Evolutionary conservation across 441 rosid species (phyloP), one percentile per base, ranked within the genome.

Genomic region (Mallotus japonicus): DNA sequence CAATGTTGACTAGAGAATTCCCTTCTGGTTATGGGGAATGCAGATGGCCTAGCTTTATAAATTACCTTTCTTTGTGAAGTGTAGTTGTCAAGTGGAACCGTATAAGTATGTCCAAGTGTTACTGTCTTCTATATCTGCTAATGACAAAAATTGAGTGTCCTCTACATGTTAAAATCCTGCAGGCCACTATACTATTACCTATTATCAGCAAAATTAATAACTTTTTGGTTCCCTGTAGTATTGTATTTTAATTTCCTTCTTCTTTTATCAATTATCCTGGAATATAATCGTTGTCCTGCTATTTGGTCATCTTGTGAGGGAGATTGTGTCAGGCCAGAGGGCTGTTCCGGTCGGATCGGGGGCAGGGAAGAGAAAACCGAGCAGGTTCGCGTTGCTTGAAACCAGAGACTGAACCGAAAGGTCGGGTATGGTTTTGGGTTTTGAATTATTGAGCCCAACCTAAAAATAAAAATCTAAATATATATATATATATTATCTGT

Each of bases 1-100:
- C 44, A 44, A 84, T 51, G 81, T 87, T 0, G 82, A 79, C 65
- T 73, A 47, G 34, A 56, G 19, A 3, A 54, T 10, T 19, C 2
- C 62, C 34, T 10, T 20, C 12, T 20, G 34, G 37, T 11, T 58
- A 6, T 20, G 62, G 62, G 22, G 15, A 58, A 8, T 10, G 15
- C 15, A 24, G n/a, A 11, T 22, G 32, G 1, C 19, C 56, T 53
- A 16, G 56, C n/a, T 53, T 53, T 53, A 6, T 14, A 14, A 5
- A 16, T 16, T 16, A 15, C 19, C 56, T 17, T 17, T 54, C 57
- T 54, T 37, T 37, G 40, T 37, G 40, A 4, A 37, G 37, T 34
- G 37, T 5, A 34, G 37, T 34, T 34, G 37, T 34, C 4, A 34
- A 34, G 40, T 37, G 40, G 40, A 8, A 3, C 8, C 17, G 22